These are phyloP conservation scores for Aureobasidium sp. DNA, from an alignment of 2,329 filamentous ascomycete species.

Conservation along the genomic window DNA sequence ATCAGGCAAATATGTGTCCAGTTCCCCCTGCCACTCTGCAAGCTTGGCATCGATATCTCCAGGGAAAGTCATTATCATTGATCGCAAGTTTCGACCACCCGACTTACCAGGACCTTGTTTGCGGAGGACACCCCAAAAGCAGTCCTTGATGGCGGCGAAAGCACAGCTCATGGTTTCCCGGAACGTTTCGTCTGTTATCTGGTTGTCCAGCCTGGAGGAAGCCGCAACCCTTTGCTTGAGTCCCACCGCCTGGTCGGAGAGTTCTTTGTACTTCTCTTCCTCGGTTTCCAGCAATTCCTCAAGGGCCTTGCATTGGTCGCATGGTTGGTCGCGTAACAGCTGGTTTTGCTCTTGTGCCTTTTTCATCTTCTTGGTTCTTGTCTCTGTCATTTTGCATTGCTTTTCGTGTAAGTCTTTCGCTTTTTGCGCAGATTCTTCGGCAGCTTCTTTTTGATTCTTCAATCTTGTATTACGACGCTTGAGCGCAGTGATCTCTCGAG, in stretches of 20 bases:
- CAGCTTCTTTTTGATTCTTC: neutral
- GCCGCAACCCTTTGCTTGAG: neutral
- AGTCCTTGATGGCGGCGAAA: neutral
- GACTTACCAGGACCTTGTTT: neutral
- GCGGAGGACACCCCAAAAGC: neutral
- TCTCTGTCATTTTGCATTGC: neutral
- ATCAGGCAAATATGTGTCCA: neutral
- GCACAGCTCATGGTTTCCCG: neutral
- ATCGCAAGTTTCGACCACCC: too few species aligned
- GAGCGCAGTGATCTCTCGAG: neutral
- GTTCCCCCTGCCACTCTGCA: neutral
- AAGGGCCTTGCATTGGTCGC: too few species aligned
- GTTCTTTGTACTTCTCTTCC: neutral
- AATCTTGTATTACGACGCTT: neutral
- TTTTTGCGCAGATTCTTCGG: neutral
- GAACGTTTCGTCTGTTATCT: neutral
- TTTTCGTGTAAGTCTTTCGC: neutral
- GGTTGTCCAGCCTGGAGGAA: neutral
- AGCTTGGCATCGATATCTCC: neutral
- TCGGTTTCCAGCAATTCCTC: too few species aligned
- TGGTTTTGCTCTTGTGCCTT: neutral
- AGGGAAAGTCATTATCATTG: too few species aligned
- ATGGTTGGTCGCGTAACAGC: neutral
- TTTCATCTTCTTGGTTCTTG: neutral
- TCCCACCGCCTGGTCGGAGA: neutral